Evolutionary conservation across 140 eudicot genomes (phyloP), one percentile per base, ranked within the genome.

Genomic region (Cichorium intybus): DNA sequence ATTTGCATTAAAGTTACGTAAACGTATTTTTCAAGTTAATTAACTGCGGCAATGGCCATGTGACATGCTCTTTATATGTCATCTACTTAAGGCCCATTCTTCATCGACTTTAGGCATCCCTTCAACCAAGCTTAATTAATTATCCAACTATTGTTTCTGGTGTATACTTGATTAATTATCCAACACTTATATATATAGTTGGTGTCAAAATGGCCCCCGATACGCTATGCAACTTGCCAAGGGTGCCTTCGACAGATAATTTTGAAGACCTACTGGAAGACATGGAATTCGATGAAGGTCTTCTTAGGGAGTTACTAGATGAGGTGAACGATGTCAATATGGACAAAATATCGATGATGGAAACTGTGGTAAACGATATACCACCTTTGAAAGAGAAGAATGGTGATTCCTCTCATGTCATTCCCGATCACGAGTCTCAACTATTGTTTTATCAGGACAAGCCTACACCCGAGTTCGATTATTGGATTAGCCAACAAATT

Each of bases 281-380:
- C 64, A 74, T 74, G 69, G 79, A 66, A 60, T 35, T 74, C 66
- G 79, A 74, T 9, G 79, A 67, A 60, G 79, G 16, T 51, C 24
- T 74, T 10, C 63, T 74, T 18, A 59, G 29, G n/a, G 79, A 50
- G 17, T 59, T 74, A 51, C 56, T 74, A 18, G 74, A 74, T 22
- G 71, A 49, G 54, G 55, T 74, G 48, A 50, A 74, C 16, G 64
- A 22, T 5, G 74, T 66, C 22, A 28, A 39, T 18, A 27, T 21
- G 4, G 56, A 48, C 43, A 69, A 49, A 55, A 59, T 14, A 5
- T 58, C 79, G 5, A 29, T 39, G 22, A n/a, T 60, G 31, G 79
- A 74, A 17, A 26, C 62, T 9, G 10, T 74, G 62, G 48, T 3
- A 33, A 11, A 56, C 10, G 57, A 74, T 15, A 55, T 34, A 69